These are phyloP conservation scores for Nepenthes mirabilis DNA, from an alignment of 148 eudicot genomes.

Conservation along the genomic window DNA sequence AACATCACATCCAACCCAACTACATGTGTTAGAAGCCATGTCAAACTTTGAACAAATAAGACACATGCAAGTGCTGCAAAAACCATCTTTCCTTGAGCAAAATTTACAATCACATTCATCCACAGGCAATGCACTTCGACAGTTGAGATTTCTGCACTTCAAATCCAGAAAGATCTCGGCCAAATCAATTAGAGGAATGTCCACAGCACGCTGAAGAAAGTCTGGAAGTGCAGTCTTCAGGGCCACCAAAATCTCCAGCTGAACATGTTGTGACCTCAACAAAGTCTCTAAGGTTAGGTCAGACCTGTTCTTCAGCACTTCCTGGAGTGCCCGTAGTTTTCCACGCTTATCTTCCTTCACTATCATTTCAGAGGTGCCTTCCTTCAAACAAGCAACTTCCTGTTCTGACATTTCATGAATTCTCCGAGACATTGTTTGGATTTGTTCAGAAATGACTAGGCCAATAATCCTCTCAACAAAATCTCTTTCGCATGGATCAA, in stretches of 20 bases:
- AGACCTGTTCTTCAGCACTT: constrained; percentile 51
- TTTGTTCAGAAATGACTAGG: constrained; percentile 64
- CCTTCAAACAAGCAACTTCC: constrained; percentile 39
- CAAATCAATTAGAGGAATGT: constrained; percentile 45
- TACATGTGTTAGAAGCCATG: constrained; percentile 87
- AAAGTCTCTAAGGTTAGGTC: constrained; percentile 62
- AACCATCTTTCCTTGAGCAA: constrained; percentile 62
- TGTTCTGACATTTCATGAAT: constrained; percentile 56
- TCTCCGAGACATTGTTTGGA: constrained; percentile 51
- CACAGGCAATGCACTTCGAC: constrained; percentile 67
- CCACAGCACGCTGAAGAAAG: constrained; percentile 35
- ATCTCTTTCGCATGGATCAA: constrained; percentile 33
- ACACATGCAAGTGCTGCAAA: constrained; percentile 91
- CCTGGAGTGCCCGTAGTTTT: constrained; percentile 54
- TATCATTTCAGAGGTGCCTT: constrained; percentile 45
- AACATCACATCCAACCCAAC: constrained; percentile 99
- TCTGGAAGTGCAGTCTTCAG: constrained; percentile 58
- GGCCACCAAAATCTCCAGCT: constrained; percentile 63
- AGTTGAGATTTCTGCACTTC: constrained; percentile 70
- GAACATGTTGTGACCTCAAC: constrained; percentile 51
- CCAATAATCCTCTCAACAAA: constrained; percentile 51
- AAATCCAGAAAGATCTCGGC: constrained; percentile 69
- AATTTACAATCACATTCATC: constrained; percentile 96
- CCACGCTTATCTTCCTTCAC: constrained; percentile 38
- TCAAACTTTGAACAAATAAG: constrained; percentile 90